Percentiles rank a stretch among this genome's conserved stretches.
phyloP scores from a whole-genome alignment of 371 early-diverging fungal species.

The Gilbertella persicaria region DNA sequence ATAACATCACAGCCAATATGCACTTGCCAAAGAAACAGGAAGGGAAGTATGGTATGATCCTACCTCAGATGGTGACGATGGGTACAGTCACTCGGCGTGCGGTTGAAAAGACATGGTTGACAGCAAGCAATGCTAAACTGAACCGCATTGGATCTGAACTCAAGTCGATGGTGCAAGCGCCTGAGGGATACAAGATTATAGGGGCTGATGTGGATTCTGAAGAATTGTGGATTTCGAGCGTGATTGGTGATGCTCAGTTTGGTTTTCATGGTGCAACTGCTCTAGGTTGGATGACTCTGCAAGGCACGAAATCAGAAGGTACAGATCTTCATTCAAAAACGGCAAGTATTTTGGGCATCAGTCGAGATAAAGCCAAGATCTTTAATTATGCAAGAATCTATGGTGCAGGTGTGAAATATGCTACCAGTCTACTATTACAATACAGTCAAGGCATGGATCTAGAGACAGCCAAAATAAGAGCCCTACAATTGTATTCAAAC shows the following conservation, averaged over 20 bases:
- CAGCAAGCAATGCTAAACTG: conserved; percentile 91
- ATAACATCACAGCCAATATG: conserved; percentile 40
- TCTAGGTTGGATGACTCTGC: conserved; percentile 96
- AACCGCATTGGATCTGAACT: conserved; percentile 94
- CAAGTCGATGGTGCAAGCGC: conserved; percentile 86
- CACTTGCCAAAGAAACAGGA: conserved; percentile 43
- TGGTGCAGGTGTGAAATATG: conserved; percentile 91
- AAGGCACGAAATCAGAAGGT: conserved; percentile 87
- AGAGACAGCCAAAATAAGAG: conserved; percentile 66
- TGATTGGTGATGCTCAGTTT: conserved; percentile 95
- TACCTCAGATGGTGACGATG: conserved; percentile 92
- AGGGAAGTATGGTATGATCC: conserved; percentile 74
- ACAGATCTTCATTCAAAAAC: conserved; percentile 96
- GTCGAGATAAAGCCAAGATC: conserved; percentile 90
- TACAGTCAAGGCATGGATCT: conserved; percentile 75
- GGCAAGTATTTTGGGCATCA: conserved; percentile 85
- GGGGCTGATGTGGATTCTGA: conserved; percentile 98
- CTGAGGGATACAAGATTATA: conserved; percentile 81
- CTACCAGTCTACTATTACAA: conserved; percentile 79
- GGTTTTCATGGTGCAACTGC: conserved; percentile 93
- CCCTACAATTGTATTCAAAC: conserved; percentile 68
- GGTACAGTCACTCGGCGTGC: conserved; percentile 97
- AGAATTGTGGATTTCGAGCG: conserved; percentile 96
- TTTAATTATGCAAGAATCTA: conserved; percentile 98
- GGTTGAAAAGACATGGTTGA: conserved; percentile 95